Evolutionary conservation across 139 green algal genomes (phyloP).

Genomic region (Spirogloea muscicola): DNA sequence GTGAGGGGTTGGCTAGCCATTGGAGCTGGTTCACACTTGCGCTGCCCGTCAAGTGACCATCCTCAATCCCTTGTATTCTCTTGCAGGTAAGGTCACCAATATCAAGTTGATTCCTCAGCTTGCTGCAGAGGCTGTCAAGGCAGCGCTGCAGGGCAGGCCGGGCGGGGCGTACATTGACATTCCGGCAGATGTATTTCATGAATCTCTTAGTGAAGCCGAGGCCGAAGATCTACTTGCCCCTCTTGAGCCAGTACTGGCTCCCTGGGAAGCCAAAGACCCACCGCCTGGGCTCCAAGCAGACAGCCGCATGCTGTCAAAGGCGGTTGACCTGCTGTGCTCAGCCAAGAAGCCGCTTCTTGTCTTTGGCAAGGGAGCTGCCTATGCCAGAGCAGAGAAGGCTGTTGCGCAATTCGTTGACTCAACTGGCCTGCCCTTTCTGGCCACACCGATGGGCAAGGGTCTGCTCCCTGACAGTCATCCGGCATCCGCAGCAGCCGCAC

Average conservation of each 20-base stretch:
- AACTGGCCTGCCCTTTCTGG: conserved; percentile 63
- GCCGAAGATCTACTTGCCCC: conserved; percentile 2
- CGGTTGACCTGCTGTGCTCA: conserved; percentile 8
- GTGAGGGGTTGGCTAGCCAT: too few relatives aligned
- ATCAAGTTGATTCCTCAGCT: conserved; percentile 44
- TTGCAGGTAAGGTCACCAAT: too few relatives aligned
- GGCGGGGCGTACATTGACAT: conserved; percentile 72
- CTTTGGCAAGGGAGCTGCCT: conserved; percentile 67
- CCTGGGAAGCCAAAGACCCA: not conserved
- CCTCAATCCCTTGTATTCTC: too few relatives aligned
- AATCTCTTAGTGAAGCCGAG: conserved; percentile 5
- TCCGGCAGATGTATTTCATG: conserved; percentile 51
- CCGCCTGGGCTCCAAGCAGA: not conserved
- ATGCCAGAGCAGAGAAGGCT: conserved; percentile 19
- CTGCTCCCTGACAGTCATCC: conserved; percentile 64
- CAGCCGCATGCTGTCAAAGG: not conserved
- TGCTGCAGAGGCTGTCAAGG: conserved; percentile 51
- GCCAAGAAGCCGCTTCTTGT: conserved; percentile 64
- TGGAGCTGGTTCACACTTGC: too few relatives aligned
- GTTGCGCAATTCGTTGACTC: conserved; percentile 55
- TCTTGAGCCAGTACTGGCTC: not conserved
- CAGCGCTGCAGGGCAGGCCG: conserved; percentile 54
- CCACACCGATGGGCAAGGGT: conserved; percentile 73
- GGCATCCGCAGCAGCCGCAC: conserved; percentile 59
- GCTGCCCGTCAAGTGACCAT: too few relatives aligned